Evolutionary conservation across 768 basidiomycete genomes (phyloP).

Genomic region (Suillus clintonianus): DNA sequence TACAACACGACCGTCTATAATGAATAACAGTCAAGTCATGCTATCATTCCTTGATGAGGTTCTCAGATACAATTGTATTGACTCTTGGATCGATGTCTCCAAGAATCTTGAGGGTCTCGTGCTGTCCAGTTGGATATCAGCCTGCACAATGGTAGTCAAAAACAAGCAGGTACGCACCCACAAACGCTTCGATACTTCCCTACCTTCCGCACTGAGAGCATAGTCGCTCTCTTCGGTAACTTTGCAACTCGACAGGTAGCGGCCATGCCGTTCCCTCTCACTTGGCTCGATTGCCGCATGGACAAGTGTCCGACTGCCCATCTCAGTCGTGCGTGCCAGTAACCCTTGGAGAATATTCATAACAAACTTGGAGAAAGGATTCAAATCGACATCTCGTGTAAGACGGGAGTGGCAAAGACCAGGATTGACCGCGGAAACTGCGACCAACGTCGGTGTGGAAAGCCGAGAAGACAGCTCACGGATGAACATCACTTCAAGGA

Average conservation of each 20-base stretch:
- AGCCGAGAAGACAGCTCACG: constrained; percentile 36
- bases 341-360: constrained; percentile 16
- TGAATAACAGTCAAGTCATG: not conserved
- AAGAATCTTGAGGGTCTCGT: constrained; percentile 29
- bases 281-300: constrained; percentile 31
- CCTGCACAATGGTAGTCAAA: not conserved
- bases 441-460: constrained; percentile 25
- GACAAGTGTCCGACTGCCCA: constrained; percentile 38
- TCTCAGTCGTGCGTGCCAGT: constrained; percentile 34
- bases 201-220: constrained; percentile 28
- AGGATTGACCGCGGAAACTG: constrained; percentile 35
- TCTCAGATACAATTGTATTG: constrained; percentile 23
- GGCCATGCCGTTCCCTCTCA: constrained; percentile 29
- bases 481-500: constrained; percentile 36
- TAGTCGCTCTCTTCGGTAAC: constrained; percentile 32
- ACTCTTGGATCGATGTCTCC: constrained; percentile 29
- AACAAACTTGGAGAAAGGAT: not conserved
- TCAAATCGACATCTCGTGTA: constrained; percentile 18
- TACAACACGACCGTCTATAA: too few relatives aligned
- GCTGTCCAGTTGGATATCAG: constrained; percentile 10
- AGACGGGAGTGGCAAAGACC: constrained; percentile 38
- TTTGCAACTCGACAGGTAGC: constrained; percentile 27
- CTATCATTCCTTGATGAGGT: constrained; percentile 10
- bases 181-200: constrained; percentile 26
- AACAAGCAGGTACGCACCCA: constrained; percentile 30